These are phyloP conservation scores for Cutaneotrichosporon sp. DNA, from an alignment of 1,284 basidiomycete genomes.

Conservation along the genomic window DNA sequence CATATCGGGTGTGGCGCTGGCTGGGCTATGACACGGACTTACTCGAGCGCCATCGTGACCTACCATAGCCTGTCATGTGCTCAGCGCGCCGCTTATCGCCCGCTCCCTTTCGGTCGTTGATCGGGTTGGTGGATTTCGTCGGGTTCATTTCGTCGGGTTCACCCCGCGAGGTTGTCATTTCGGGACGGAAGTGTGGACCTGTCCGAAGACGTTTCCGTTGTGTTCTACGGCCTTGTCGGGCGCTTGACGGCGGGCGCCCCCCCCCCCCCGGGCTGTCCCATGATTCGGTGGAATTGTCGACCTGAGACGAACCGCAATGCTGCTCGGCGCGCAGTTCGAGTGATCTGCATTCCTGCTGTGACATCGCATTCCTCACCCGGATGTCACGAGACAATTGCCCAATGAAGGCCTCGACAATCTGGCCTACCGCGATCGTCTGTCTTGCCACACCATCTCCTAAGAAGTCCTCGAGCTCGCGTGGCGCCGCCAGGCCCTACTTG, in stretches of 20 bases:
- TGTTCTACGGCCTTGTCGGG: not conserved
- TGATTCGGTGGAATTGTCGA: not conserved
- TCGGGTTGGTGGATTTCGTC: not conserved
- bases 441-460: not conserved
- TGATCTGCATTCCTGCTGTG: not conserved
- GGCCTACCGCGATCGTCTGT: not conserved
- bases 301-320: not conserved
- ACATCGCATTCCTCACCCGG: not conserved
- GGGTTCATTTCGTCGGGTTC: not conserved
- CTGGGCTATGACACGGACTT: not conserved
- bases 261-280: not conserved
- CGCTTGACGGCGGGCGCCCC: not conserved
- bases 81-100: not conserved
- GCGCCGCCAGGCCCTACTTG: not conserved
- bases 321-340: not conserved
- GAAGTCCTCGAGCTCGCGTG: not conserved
- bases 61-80: not conserved
- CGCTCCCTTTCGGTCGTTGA: not conserved
- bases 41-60: not conserved
- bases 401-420: not conserved
- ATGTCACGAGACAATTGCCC: not conserved
- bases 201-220: not conserved
- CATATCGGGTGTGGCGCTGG: not conserved
- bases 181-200: not conserved
- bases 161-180: not conserved